Base-by-base conservation (phyloP, 78 protist species). In the Bodo saltans region DNA sequence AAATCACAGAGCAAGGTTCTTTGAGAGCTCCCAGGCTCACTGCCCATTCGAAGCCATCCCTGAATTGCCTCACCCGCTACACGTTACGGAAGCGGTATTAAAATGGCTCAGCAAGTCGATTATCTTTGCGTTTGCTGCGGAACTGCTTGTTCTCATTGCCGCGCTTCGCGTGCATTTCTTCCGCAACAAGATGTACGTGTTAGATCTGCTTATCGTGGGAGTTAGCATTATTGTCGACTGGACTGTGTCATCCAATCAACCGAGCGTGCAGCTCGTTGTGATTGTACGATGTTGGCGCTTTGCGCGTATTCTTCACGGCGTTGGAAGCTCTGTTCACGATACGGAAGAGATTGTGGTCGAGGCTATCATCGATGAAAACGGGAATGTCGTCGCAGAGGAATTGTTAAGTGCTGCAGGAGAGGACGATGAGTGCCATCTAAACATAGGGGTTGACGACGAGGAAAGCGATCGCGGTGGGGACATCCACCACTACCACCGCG, bases 11-110 rank as follows among this genome's bases (percentile, higher is more conserved):
- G n/a, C n/a, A n/a, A n/a, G n/a, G n/a, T n/a, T n/a, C n/a, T n/a
- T n/a, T n/a, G n/a, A n/a, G n/a, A n/a, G n/a, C n/a, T n/a, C n/a
- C n/a, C n/a, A n/a, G n/a, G n/a, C n/a, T n/a, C n/a, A n/a, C n/a
- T n/a, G n/a, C n/a, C n/a, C n/a, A n/a, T n/a, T n/a, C n/a, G n/a
- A n/a, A n/a, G n/a, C n/a, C n/a, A n/a, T n/a, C n/a, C n/a, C n/a
- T n/a, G n/a, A n/a, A n/a, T n/a, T n/a, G n/a, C n/a, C n/a, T n/a
- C 71, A 68, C 71, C 25, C 71, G 71, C 71, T 68, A 30, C 71
- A 68, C 71, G n/a, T 3, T 17, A 11, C 29, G 34, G 71, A 68
- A 30, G 11, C n/a, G 71, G 71, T 12, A 17, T 30, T 68, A 27
- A 28, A 28, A 11, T 68, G 71, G 71, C 3, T 12, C 71, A 28